Evolutionary conservation across 1,284 basidiomycete species (phyloP).

Genomic region (Coniophora puteana): DNA sequence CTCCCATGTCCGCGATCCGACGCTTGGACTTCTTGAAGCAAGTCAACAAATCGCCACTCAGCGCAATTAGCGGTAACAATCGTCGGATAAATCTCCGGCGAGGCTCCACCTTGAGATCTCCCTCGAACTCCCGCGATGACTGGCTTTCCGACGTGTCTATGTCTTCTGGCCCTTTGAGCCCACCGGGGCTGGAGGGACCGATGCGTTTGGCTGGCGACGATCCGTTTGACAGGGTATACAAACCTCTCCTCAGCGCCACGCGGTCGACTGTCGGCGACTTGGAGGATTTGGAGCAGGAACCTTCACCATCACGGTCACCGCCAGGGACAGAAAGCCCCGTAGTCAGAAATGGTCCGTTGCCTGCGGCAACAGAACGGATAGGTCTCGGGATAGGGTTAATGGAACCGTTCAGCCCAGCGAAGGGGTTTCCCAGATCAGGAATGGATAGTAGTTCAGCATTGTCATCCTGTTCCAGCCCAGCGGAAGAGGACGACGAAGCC

Average conservation of each 20-base stretch:
- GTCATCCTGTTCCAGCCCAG: constrained; percentile 6
- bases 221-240: constrained; percentile 30
- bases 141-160: constrained; percentile 44
- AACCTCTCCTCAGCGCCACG: constrained; percentile 15
- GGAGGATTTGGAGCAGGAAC: too few species aligned
- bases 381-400: constrained; percentile 51
- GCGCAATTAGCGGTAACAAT: constrained; percentile 21
- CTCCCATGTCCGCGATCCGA: constrained; percentile 25
- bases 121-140: constrained; percentile 35
- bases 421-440: constrained; percentile 27
- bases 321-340: constrained; percentile 57
- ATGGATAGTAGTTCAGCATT: too few species aligned
- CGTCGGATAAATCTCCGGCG: constrained; percentile 28
- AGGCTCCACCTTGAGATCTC: constrained; percentile 34
- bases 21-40: constrained; percentile 28
- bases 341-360: constrained; percentile 39
- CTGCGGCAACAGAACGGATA: constrained; percentile 24
- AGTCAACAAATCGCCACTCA: constrained; percentile 29
- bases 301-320: constrained; percentile 31
- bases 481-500: constrained; percentile 27
- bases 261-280: constrained; percentile 7
- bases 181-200: constrained; percentile 12
- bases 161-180: constrained; percentile 18
- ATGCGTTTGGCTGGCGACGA: constrained; percentile 25
- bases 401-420: constrained; percentile 46